These are phyloP conservation scores for Clavariopsis aquatica DNA, from an alignment of 495 filamentous ascomycete genomes.

Conservation along the genomic window DNA sequence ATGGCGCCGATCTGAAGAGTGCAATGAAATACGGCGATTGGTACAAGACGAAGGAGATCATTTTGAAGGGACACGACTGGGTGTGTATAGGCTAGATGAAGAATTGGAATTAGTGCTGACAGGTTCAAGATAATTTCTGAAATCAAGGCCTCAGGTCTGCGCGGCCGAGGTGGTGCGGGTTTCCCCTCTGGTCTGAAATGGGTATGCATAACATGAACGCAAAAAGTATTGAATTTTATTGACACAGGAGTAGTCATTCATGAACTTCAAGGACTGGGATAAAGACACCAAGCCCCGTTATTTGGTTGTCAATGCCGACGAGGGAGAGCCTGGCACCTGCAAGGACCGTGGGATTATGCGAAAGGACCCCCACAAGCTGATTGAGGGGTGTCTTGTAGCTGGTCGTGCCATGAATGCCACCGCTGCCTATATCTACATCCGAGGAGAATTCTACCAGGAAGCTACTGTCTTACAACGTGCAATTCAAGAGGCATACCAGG, in stretches of 20 bases:
- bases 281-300: conserved; percentile 96
- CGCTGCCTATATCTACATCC: conserved; percentile 99
- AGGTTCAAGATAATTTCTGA: conserved; percentile 78
- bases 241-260: conserved; percentile 72
- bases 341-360: conserved; percentile 99
- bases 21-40: conserved; percentile 99
- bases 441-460: conserved; percentile 97
- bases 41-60: conserved; percentile 98
- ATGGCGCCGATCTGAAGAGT: conserved; percentile 83
- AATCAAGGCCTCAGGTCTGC: conserved; percentile 91
- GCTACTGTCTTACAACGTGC: conserved; percentile 89
- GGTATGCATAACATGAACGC: conserved; percentile 53
- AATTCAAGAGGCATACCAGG: conserved; percentile 95
- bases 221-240: background rate
- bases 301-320: conserved; percentile 96
- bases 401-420: conserved; percentile 97
- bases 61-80: conserved; percentile 97
- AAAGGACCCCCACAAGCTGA: conserved; percentile 97
- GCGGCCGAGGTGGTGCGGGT: conserved; percentile 94
- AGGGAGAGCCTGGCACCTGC: conserved; percentile 98
- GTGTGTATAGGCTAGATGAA: conserved; percentile 48
- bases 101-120: conserved; percentile 7
- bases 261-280: conserved; percentile 99
- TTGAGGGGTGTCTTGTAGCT: conserved; percentile 95
- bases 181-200: conserved; percentile 99